Conservation (phyloP, 2,329 filamentous ascomycete genomes). For the Monilinia polystroma region DNA sequence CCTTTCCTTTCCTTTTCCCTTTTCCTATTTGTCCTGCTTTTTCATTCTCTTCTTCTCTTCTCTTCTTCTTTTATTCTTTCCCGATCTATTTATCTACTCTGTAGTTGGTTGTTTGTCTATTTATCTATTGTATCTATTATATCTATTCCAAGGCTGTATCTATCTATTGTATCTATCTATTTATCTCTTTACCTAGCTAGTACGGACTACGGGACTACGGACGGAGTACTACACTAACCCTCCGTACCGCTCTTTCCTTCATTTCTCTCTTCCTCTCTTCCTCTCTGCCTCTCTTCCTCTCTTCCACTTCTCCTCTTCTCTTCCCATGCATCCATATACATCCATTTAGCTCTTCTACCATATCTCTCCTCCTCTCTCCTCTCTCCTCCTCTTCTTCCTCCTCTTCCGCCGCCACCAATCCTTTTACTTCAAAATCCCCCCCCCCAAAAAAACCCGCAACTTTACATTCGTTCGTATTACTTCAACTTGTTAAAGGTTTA, state of each 20-base stretch:
- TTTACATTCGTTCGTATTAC: slow-evolving; percentile 11
- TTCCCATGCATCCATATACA: too few species aligned
- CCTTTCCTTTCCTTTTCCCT: too few species aligned
- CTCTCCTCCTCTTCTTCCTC: neutral
- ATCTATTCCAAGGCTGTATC: neutral
- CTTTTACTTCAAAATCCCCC: neutral
- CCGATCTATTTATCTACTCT: too few species aligned
- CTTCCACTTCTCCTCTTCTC: neutral
- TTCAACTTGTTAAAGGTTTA: neutral
- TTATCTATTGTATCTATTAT: neutral
- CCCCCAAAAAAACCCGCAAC: neutral
- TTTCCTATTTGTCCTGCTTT: too few species aligned
- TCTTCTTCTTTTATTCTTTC: neutral
- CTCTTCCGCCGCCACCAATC: neutral
- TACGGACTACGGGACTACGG: too few species aligned
- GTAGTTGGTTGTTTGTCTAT: too few species aligned
- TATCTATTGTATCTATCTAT: neutral
- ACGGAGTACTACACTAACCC: too few species aligned
- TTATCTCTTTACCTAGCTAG: neutral
- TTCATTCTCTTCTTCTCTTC: neutral
- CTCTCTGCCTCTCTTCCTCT: neutral
- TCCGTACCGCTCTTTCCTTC: neutral
- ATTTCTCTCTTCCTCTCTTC: neutral
- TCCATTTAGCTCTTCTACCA: too few species aligned
- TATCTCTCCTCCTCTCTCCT: neutral